Base-by-base conservation (phyloP, 2,329 filamentous ascomycete species). In the Cytospora piceicola region DNA sequence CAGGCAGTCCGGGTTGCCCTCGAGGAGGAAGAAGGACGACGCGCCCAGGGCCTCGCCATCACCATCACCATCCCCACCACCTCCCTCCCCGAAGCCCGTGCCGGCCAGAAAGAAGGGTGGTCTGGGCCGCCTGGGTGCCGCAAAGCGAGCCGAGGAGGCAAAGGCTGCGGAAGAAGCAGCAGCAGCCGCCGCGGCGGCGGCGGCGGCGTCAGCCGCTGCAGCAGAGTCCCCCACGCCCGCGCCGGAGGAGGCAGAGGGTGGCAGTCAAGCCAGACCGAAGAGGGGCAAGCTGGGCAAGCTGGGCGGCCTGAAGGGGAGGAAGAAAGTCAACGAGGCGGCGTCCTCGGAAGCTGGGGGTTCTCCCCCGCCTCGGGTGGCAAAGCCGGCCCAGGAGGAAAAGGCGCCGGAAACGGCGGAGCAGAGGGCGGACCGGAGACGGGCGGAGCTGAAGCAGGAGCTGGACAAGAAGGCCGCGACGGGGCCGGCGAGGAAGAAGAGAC, bases 401-500 rank as follows among this genome's bases (percentile, higher is more conserved):
- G 77, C 78, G 14, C 46, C 46, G 64, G 81, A 82, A 67, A 81
- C 77, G 0, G 80, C 80, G 3, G 75, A 77, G 68, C 80, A 83
- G 59, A 74, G 79, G 30, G 82, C 83, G 3, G 80, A 84, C 65
- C 77, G 82, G 42, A 82, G 80, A 67, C 78, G 84, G 58, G 77
- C 79, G n/a, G 82, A 86, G 69, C 73, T 85, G 32, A 80, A 83
- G 63, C 78, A 75, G 64, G 82, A 86, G 42, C 73, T 85, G 17
- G 80, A 85, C 68, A 80, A 73, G 66, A 83, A 83, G 70, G 79
- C 79, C 3, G 78, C 81, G 0, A 79, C 79, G 22, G 81, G 80
- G 1, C 85, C 85, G 5, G 78, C 76, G 8, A 84, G 81, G 73
- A 87, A 87, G 77, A 87, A 85, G 75, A 77, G 85, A 53, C 83